A percentile compares a stretch with the other conserved stretches of the same genome.
Conservation (phyloP, 2,329 filamentous ascomycete genomes). For the Arthrocladium fulminans region DNA sequence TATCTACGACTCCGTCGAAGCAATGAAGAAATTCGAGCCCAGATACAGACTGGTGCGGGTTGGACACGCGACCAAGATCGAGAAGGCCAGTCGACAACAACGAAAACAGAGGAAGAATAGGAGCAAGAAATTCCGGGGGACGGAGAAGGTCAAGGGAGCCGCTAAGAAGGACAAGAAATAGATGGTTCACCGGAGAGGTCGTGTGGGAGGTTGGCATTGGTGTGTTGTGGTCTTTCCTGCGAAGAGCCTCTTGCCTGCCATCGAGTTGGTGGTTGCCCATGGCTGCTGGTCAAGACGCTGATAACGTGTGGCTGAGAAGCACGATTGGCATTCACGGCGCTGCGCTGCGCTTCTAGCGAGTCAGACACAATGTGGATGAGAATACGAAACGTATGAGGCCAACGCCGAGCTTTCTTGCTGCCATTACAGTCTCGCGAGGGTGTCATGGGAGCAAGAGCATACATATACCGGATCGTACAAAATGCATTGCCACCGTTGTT, state of each 20-base stretch:
- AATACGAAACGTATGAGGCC: background rate
- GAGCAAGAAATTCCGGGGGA: constrained; percentile 95
- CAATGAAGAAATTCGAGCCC: constrained; percentile 99
- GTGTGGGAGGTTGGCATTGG: constrained; percentile 17
- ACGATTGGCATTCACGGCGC: background rate
- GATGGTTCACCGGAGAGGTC: constrained; percentile 20
- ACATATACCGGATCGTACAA: background rate
- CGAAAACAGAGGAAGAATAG: constrained; percentile 99
- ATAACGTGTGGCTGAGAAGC: background rate
- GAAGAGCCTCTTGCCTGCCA: constrained; percentile 3
- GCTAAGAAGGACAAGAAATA: constrained; percentile 79
- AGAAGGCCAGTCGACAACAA: constrained; percentile 97
- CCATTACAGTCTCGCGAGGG: background rate
- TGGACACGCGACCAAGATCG: constrained; percentile 84
- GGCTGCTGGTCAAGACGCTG: background rate
- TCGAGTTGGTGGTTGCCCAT: background rate
- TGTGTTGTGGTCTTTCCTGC: constrained; percentile 8
- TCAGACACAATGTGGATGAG: background rate
- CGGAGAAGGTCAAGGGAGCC: constrained; percentile 95
- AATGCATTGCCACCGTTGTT: background rate
- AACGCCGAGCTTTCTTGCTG: background rate
- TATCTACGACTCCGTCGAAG: constrained; percentile 95
- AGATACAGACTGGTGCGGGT: constrained; percentile 93
- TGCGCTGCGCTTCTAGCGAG: background rate
- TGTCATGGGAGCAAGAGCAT: background rate